Conservation (phyloP, 306 rosid species). For the Coriaria nepalensis region DNA sequence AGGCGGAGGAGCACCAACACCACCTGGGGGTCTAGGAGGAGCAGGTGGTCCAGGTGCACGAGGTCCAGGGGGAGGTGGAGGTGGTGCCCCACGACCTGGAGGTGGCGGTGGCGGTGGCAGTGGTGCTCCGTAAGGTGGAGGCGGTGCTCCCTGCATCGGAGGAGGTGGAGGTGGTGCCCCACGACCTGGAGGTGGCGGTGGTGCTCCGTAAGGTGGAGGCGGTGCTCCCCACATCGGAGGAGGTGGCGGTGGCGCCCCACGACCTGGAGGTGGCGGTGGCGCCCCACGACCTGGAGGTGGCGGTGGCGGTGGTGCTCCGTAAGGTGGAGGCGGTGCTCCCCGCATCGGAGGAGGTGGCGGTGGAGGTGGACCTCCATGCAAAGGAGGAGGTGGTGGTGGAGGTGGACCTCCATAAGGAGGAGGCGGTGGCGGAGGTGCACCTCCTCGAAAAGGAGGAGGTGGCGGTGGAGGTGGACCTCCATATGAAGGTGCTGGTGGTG, state of each 20-base stretch:
- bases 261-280: conserved; percentile 19
- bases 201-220: too few species aligned
- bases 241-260: conserved; percentile 27
- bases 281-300: conserved; percentile 14
- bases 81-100: conserved; percentile 16
- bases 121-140: conserved; percentile 13
- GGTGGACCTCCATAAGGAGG: conserved; percentile 20
- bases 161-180: conserved; percentile 48
- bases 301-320: conserved; percentile 17
- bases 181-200: conserved; percentile 20
- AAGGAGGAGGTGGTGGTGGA: conserved; percentile 19
- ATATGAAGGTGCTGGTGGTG: conserved; percentile 20
- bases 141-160: too few species aligned
- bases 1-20: conserved; percentile 57
- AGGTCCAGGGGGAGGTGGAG: conserved; percentile 35
- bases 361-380: conserved; percentile 10
- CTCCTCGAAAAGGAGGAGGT: conserved; percentile 13
- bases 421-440: conserved; percentile 31
- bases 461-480: conserved; percentile 24
- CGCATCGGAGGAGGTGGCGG: conserved; percentile 22
- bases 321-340: conserved; percentile 19
- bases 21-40: conserved; percentile 53
- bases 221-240: conserved; percentile 23
- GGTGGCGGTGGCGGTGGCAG: conserved; percentile 44
- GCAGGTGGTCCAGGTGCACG: conserved; percentile 28